phyloP scores from a whole-genome alignment of 805 yeast genomes.

The Priceomyces fermenticarens region DNA sequence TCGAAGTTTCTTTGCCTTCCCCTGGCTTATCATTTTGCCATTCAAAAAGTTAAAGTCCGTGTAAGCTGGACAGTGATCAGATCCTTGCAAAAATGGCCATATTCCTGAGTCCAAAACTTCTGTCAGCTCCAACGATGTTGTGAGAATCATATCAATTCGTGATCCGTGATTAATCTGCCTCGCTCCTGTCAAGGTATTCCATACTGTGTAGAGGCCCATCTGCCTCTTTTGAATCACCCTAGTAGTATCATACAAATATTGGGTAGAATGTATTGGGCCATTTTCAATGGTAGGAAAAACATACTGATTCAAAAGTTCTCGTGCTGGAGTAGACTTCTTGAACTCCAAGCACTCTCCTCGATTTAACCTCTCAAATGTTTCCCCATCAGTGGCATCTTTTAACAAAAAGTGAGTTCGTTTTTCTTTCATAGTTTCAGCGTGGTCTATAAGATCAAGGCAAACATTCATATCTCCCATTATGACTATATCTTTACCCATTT shows the following conservation, averaged over 20 bases:
- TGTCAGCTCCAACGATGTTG: slow-evolving; percentile 37
- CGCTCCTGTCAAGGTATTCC: slow-evolving; percentile 79
- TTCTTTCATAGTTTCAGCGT: slow-evolving; percentile 64
- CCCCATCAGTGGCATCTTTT: slow-evolving; percentile 10
- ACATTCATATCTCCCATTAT: slow-evolving; percentile 90
- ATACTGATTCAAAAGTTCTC: slow-evolving; percentile 27
- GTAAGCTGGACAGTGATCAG: slow-evolving; percentile 92
- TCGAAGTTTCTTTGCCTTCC: slow-evolving; percentile 21
- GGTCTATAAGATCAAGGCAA: slow-evolving; percentile 74
- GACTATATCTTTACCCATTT: slow-evolving; percentile 63
- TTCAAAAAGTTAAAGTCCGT: slow-evolving; percentile 49
- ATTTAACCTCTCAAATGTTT: slow-evolving; percentile 23
- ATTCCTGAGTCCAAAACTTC: slow-evolving; percentile 46
- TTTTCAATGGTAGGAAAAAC: slow-evolving; percentile 17
- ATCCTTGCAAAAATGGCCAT: slow-evolving; percentile 73
- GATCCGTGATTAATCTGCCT: slow-evolving; percentile 86
- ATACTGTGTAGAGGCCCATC: slow-evolving; percentile 76
- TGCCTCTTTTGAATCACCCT: slow-evolving; percentile 56
- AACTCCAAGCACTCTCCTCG: slow-evolving; percentile 33
- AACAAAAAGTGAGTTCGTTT: slow-evolving; percentile 37
- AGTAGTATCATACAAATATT: slow-evolving; percentile 54
- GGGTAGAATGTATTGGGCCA: slow-evolving; percentile 6
- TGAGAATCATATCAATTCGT: slow-evolving; percentile 74
- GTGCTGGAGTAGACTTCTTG: slow-evolving; percentile 25
- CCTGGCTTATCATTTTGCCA: no score